A percentile compares a stretch with the other conserved stretches of the same genome.
phyloP scores from a whole-genome alignment of 768 basidiomycete species.

The Macrolepiota dolichaula region DNA sequence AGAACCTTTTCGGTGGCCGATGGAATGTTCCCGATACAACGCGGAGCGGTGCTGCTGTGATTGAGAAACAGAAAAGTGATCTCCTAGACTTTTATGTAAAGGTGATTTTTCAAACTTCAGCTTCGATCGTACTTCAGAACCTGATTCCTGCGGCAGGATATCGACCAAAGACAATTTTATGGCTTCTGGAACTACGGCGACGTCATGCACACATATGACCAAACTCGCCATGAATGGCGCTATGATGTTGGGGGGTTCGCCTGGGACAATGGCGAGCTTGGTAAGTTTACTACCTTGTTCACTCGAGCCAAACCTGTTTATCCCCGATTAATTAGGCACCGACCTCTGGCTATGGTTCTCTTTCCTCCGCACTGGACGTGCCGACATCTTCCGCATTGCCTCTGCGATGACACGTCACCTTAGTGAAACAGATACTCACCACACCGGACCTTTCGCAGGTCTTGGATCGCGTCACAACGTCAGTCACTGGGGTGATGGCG shows the following conservation, averaged over 20 bases:
- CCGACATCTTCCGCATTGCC: constrained; percentile 32
- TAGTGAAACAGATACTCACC: constrained; percentile 35
- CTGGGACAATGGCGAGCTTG: constrained; percentile 36
- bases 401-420: constrained; percentile 34
- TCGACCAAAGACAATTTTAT: constrained; percentile 32
- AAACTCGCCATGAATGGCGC: constrained; percentile 35
- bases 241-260: constrained; percentile 35
- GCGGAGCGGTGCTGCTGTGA: constrained; percentile 24
- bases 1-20: constrained; percentile 32
- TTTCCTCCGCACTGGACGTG: constrained; percentile 34
- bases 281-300: constrained; percentile 15
- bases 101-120: constrained; percentile 13
- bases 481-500: constrained; percentile 37
- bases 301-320: not conserved
- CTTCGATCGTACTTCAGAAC: not conserved
- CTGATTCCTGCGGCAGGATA: constrained; percentile 19
- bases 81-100: constrained; percentile 34
- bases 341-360: constrained; percentile 39
- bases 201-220: constrained; percentile 38
- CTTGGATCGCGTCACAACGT: constrained; percentile 35
- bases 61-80: constrained; percentile 32
- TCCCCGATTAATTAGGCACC: constrained; percentile 18
- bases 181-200: constrained; percentile 39
- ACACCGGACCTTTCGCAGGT: constrained; percentile 33
- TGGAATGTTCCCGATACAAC: constrained; percentile 33